A percentile compares a stretch with the other conserved stretches of the same genome.
Conservation (phyloP, 768 basidiomycete genomes). For the Calvatia gigantea region DNA sequence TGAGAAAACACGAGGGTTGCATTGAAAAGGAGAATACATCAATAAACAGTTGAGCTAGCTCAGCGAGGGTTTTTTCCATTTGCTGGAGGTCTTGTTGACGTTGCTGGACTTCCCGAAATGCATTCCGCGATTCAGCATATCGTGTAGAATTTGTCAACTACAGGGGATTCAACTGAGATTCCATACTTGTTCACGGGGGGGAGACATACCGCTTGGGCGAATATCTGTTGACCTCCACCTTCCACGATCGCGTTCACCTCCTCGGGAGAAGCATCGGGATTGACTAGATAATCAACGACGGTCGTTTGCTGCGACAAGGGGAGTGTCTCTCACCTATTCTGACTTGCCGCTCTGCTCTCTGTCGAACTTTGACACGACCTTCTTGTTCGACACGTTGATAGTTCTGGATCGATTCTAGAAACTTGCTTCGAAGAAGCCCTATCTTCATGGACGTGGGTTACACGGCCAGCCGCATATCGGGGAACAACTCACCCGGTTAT, state of each 20-base stretch:
- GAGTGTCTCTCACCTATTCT: slow-evolving; percentile 56
- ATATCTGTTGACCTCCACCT: slow-evolving; percentile 65
- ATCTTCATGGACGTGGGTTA: slow-evolving; percentile 35
- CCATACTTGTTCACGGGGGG: slow-evolving; percentile 4
- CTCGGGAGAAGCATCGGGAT: slow-evolving; percentile 81
- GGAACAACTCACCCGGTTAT: slow-evolving; percentile 29
- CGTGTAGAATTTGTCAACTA: slow-evolving; percentile 74
- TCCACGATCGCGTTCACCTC: slow-evolving; percentile 73
- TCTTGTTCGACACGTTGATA: slow-evolving; percentile 78
- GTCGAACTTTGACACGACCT: slow-evolving; percentile 57
- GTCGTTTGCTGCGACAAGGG: not conserved
- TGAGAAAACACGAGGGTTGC: not conserved
- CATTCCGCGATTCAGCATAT: slow-evolving; percentile 80
- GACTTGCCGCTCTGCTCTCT: slow-evolving; percentile 71
- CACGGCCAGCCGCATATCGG: not conserved
- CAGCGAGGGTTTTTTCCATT: slow-evolving; percentile 85
- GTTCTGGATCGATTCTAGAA: slow-evolving; percentile 71
- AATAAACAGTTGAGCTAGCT: slow-evolving; percentile 83
- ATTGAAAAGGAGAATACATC: slow-evolving; percentile 49
- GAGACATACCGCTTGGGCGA: slow-evolving; percentile 63
- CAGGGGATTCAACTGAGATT: slow-evolving; percentile 1
- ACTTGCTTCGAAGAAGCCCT: slow-evolving; percentile 59
- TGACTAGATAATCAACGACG: slow-evolving; percentile 44
- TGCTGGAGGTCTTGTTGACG: slow-evolving; percentile 81
- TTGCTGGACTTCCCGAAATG: slow-evolving; percentile 85